Evolutionary conservation across 2,329 filamentous ascomycete genomes (phyloP), one percentile per base, ranked within the genome.

Genomic region (Coniosporium tulheliwenetii): DNA sequence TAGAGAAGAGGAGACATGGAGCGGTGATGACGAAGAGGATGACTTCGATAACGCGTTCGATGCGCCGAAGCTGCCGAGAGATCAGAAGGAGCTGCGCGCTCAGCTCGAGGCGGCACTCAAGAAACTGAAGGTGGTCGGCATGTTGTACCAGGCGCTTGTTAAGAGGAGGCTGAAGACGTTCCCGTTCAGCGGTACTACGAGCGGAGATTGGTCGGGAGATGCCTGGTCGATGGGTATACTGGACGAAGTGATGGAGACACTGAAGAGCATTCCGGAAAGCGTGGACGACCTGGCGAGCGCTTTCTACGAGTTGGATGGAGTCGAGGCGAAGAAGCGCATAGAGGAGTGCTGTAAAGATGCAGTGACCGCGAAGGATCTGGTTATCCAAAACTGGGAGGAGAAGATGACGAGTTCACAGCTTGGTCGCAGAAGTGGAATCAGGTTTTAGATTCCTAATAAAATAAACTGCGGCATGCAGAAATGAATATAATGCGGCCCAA

Each of bases 331-430:
- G 49, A 55, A 58, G 5, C 61, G 62, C 15, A 69, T 85, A 62
- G 66, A 72, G 4, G 64, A 69, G 34, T 79, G 78, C 49, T 75
- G 78, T 44, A 61, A 65, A 1, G 70, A 76, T 39, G 77, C 80
- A 0, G 71, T 72, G 47, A 63, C 59, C 1, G 71, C 69, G 0
- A 67, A 71, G 0, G 68, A 73, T 42, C 53, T 79, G 38, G 58
- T 84, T 10, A 63, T 64, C 39, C 62, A 66, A 43, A 66, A 69
- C 14, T 87, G 82, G 81, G 60, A 71, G 2, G 78, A 71, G 0
- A 60, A 70, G 37, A 67, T 13, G 86, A 94, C 51, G 83, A 81
- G 51, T 93, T 93, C 53, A 81, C 78, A 0, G 66, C 72, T 12
- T 93, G 86, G 86, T 75, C 71, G n/a, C 66, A 63, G 38, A 74